Conservation (phyloP, 108 stramenopile species). For the Bacterosira constricta region DNA sequence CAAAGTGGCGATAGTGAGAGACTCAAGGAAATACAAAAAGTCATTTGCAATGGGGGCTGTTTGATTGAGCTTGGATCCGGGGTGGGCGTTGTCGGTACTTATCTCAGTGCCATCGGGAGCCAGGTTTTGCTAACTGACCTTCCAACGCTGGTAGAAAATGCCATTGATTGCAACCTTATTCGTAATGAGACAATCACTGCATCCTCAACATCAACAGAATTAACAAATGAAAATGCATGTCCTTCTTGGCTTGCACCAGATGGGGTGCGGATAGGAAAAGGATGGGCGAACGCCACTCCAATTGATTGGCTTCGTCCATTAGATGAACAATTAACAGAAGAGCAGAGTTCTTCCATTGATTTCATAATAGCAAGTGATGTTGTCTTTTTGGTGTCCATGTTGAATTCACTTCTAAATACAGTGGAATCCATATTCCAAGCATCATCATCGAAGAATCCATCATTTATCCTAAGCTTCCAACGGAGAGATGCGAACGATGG, state of each 20-base stretch:
- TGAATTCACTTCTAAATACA: constrained; percentile 63
- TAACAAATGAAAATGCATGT: background rate
- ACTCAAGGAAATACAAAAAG: constrained; percentile 34
- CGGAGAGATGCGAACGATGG: constrained; percentile 56
- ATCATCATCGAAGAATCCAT: constrained; percentile 27
- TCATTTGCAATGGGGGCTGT: constrained; percentile 6
- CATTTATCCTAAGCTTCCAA: constrained; percentile 70
- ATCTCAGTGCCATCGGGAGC: constrained; percentile 48
- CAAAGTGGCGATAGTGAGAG: background rate
- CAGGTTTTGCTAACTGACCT: constrained; percentile 68
- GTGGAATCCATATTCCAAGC: constrained; percentile 49
- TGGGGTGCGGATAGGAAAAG: constrained; percentile 54
- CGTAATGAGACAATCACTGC: constrained; percentile 30
- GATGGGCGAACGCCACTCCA: constrained; percentile 54
- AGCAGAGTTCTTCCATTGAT: constrained; percentile 39
- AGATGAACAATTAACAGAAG: constrained; percentile 41
- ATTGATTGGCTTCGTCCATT: constrained; percentile 71
- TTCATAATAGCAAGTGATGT: constrained; percentile 70
- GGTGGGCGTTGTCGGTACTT: constrained; percentile 65
- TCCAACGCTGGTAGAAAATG: constrained; percentile 64
- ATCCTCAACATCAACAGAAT: background rate
- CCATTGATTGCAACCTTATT: constrained; percentile 51
- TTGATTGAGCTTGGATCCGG: constrained; percentile 68
- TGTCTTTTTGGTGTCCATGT: constrained; percentile 65
- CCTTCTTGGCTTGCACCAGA: constrained; percentile 32